A percentile compares a stretch with the other conserved stretches of the same genome.
Conservation (phyloP, 1,139 yeast species). For the Kurtzmaniella natalensis region DNA sequence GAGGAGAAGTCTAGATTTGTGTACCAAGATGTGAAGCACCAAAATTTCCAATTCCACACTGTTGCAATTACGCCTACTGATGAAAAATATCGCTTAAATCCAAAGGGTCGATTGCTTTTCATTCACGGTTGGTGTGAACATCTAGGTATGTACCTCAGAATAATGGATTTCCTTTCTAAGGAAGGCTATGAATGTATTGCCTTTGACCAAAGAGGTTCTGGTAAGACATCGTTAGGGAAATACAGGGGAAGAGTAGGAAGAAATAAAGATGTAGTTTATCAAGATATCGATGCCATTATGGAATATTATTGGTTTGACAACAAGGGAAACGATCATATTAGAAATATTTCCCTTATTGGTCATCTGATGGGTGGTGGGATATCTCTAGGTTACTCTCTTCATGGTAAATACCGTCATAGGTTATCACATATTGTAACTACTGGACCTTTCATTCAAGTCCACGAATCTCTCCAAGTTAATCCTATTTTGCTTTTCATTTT, state of each 20-base stretch:
- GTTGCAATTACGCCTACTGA: slow-evolving; percentile 9
- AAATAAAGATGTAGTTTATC: slow-evolving; percentile 9
- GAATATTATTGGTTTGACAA: slow-evolving; percentile 10
- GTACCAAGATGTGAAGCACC: slow-evolving; percentile 8
- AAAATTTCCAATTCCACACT: slow-evolving; percentile 14
- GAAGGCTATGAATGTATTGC: slow-evolving; percentile 17
- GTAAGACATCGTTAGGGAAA: slow-evolving; percentile 17
- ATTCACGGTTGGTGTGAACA: slow-evolving; percentile 25
- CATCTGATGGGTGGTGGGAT: slow-evolving; percentile 20
- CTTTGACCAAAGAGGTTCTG: slow-evolving; percentile 21
- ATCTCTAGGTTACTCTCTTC: slow-evolving; percentile 15
- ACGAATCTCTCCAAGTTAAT: slow-evolving; percentile 12
- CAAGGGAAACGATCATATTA: slow-evolving; percentile 3
- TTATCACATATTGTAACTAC: slow-evolving; percentile 14
- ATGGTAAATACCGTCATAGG: slow-evolving; percentile 14
- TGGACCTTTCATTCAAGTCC: slow-evolving; percentile 16
- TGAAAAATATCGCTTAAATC: neutral
- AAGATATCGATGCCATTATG: slow-evolving; percentile 18
- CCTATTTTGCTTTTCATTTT: slow-evolving; percentile 13
- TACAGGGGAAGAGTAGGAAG: slow-evolving; percentile 16
- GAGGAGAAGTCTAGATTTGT: neutral
- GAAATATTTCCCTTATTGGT: slow-evolving; percentile 12
- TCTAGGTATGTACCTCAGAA: slow-evolving; percentile 14
- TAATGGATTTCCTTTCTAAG: slow-evolving; percentile 16
- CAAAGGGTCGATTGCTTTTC: slow-evolving; percentile 15